These are phyloP conservation scores for Prunus armeniaca DNA, from an alignment of 306 rosid species.

Conservation along the genomic window DNA sequence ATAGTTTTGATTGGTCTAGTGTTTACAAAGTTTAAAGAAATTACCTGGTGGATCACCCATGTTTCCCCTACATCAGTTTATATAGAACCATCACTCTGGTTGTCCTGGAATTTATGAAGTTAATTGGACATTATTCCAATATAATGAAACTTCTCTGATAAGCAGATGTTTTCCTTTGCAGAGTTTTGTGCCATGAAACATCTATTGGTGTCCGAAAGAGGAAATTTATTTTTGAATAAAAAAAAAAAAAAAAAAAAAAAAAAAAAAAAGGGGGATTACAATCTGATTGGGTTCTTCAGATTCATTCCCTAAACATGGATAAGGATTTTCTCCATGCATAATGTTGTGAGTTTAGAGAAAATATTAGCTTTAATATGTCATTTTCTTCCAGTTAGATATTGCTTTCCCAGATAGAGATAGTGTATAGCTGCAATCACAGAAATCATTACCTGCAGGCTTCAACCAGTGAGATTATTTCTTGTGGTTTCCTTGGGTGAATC, in stretches of 20 bases:
- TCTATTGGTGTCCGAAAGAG: not conserved
- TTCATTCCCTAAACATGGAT: not conserved
- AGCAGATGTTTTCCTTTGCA: not conserved
- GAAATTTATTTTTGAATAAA: not conserved
- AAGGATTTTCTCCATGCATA: not conserved
- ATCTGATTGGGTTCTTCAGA: not conserved
- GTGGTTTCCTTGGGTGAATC: too few relatives aligned
- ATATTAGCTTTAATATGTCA: too few relatives aligned
- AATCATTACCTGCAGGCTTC: too few relatives aligned
- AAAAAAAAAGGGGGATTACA: not conserved
- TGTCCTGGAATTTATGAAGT: not conserved
- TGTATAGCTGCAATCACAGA: too few relatives aligned
- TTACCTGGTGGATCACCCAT: not conserved
- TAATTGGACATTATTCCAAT: not conserved
- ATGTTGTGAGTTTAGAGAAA: not conserved
- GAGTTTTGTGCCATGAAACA: not conserved
- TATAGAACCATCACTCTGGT: not conserved
- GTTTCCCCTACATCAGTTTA: not conserved
- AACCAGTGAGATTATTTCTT: too few relatives aligned
- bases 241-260: accelerated
- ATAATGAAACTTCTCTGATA: not conserved
- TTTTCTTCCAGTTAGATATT: not conserved
- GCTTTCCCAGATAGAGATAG: not conserved
- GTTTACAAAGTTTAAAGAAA: not conserved
- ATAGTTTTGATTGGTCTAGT: not conserved